Conservation (phyloP, 768 basidiomycete species). For the Sporobolomyces pararoseus region DNA sequence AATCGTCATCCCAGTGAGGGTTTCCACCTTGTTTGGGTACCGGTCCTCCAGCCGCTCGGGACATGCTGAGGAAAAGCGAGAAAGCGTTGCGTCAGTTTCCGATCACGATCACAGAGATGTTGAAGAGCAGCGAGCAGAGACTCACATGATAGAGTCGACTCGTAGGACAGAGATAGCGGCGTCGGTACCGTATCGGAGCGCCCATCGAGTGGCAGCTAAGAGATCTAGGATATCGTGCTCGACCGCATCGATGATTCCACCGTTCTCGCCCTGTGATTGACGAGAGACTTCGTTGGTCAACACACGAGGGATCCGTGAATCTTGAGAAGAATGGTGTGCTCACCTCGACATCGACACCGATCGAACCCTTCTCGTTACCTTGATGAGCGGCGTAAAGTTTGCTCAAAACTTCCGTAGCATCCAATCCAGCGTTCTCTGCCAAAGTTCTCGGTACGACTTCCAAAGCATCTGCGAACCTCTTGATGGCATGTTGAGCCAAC, state of each 20-base stretch:
- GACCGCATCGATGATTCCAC: conserved; percentile 62
- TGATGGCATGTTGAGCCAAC: conserved; percentile 86
- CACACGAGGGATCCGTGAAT: not conserved
- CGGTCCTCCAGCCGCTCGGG: conserved; percentile 42
- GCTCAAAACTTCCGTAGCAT: conserved; percentile 87
- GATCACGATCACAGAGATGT: conserved; percentile 51
- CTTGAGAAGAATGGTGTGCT: not conserved
- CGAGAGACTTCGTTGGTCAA: not conserved
- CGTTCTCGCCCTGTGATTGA: conserved; percentile 62
- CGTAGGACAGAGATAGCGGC: conserved; percentile 84
- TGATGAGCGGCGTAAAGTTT: conserved; percentile 86
- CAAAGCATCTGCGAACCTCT: conserved; percentile 78
- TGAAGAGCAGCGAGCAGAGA: conserved; percentile 57
- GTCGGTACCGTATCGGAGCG: conserved; percentile 82
- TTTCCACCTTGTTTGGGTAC: conserved; percentile 46
- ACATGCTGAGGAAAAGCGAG: conserved; percentile 31
- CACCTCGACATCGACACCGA: conserved; percentile 89
- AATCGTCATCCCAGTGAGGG: conserved; percentile 47
- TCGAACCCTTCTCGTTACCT: conserved; percentile 58
- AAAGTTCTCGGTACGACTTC: conserved; percentile 89
- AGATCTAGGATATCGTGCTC: conserved; percentile 70
- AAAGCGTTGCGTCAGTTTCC: not conserved
- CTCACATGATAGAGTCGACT: conserved; percentile 85
- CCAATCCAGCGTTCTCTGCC: conserved; percentile 86
- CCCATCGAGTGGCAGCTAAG: conserved; percentile 86